Conservation (phyloP, 352 stramenopile genomes). For the Aphanomyces cochlioides region DNA sequence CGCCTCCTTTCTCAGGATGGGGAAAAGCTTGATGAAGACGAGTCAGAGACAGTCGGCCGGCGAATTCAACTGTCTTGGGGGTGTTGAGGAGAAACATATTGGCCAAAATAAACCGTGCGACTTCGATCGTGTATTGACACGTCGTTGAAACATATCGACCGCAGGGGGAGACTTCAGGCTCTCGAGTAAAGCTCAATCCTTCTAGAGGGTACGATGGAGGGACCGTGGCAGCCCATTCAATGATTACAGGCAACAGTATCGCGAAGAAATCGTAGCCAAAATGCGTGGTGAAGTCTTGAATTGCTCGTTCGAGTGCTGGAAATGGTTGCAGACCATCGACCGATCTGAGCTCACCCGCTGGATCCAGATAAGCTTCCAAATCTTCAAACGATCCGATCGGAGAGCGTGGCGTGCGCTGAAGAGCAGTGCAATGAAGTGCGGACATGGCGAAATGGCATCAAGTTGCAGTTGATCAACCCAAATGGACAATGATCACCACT, state of each 20-base stretch:
- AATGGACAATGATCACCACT: too few species aligned
- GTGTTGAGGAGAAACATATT: slow-evolving; percentile 12
- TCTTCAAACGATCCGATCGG: not conserved
- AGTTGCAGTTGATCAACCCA: too few species aligned
- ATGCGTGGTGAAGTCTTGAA: not conserved
- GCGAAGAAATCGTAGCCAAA: slow-evolving; percentile 3
- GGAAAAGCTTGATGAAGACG: not conserved
- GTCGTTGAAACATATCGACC: not conserved
- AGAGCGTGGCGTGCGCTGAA: too few species aligned
- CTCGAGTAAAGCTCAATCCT: not conserved
- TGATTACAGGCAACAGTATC: not conserved
- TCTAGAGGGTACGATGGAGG: not conserved
- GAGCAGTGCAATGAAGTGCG: too few species aligned
- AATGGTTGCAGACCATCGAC: not conserved
- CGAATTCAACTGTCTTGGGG: not conserved
- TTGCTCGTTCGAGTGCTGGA: not conserved
- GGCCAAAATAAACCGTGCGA: slow-evolving; percentile 2
- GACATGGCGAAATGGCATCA: too few species aligned
- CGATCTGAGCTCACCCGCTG: too few species aligned
- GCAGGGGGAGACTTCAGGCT: not conserved
- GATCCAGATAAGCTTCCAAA: not conserved
- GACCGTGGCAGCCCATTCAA: not conserved
- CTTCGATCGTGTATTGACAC: not conserved
- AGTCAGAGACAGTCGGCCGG: not conserved
- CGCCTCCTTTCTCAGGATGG: not conserved